Conservation (phyloP, 805 yeast species). For the Tetrapisispora pingtungensis region DNA sequence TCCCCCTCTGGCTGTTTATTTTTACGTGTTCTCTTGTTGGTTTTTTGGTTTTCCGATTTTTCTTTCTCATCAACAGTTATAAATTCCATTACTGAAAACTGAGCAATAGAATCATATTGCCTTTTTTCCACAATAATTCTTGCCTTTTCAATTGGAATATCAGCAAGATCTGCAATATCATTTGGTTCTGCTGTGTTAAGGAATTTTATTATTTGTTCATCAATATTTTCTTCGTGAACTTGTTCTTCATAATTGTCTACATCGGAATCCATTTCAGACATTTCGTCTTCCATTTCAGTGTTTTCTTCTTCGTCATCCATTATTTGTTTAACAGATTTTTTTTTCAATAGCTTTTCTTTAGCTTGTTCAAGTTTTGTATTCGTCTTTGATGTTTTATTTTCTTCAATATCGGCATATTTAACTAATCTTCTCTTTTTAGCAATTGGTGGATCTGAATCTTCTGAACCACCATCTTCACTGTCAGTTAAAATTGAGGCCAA, state of each 20-base stretch:
- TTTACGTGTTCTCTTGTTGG: slow-evolving; percentile 25
- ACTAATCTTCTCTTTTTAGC: slow-evolving; percentile 30
- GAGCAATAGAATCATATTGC: slow-evolving; percentile 55
- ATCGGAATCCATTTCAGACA: slow-evolving; percentile 37
- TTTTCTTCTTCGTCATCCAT: slow-evolving; percentile 19
- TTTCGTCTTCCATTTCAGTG: slow-evolving; percentile 22
- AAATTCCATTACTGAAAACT: slow-evolving; percentile 50
- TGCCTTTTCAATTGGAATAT: slow-evolving; percentile 58
- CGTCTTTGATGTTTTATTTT: slow-evolving; percentile 8
- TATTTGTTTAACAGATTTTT: slow-evolving; percentile 12
- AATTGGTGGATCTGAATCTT: slow-evolving; percentile 5
- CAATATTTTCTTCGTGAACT: slow-evolving; percentile 36
- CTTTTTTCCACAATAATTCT: slow-evolving; percentile 51
- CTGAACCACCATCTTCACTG: slow-evolving; percentile 5
- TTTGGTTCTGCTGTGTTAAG: slow-evolving; percentile 65
- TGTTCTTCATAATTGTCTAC: slow-evolving; percentile 26
- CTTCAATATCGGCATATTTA: slow-evolving; percentile 29
- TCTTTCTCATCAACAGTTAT: slow-evolving; percentile 27
- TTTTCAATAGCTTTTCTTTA: slow-evolving; percentile 19
- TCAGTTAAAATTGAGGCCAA: neutral
- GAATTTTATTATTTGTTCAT: slow-evolving; percentile 60
- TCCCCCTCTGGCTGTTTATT: slow-evolving; percentile 55
- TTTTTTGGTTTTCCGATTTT: slow-evolving; percentile 5
- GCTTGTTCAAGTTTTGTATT: slow-evolving; percentile 27
- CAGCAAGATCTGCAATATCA: slow-evolving; percentile 74